Conservation (phyloP, 2,329 filamentous ascomycete genomes). For the Colletotrichum spaethianum region DNA sequence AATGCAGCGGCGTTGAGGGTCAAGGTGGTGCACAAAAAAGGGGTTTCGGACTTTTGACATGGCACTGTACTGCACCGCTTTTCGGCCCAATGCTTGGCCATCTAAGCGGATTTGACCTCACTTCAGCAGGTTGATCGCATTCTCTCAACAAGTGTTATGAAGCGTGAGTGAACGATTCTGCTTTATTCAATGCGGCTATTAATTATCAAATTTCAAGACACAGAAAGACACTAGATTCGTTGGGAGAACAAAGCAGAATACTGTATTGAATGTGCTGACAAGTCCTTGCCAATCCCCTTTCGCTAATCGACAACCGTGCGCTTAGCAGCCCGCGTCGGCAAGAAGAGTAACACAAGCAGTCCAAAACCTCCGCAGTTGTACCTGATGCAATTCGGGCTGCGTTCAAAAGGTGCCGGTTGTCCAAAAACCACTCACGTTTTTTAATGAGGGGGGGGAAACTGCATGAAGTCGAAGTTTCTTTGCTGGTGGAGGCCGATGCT, state of each 20-base stretch:
- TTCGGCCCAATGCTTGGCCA: neutral
- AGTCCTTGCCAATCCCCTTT: neutral
- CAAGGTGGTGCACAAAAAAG: too few species aligned
- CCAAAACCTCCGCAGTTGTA: neutral
- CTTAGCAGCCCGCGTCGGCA: neutral
- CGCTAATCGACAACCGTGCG: neutral
- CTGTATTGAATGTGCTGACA: neutral
- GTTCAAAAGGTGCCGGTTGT: neutral
- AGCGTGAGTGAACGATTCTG: neutral
- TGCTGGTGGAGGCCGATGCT: neutral
- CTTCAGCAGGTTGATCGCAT: neutral
- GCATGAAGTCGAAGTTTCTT: neutral
- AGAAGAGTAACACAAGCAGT: neutral
- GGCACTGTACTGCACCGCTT: neutral
- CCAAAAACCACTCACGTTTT: neutral
- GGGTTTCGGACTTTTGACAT: conserved; percentile 1
- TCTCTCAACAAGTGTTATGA: neutral
- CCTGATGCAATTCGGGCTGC: neutral
- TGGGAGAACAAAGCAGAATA: neutral
- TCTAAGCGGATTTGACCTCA: neutral
- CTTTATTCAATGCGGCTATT: neutral
- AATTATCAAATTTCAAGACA: neutral
- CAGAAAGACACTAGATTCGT: neutral
- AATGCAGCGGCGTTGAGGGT: too few species aligned
- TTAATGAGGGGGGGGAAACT: neutral